Evolutionary conservation across 257 asterid species (phyloP), one percentile per base, ranked within the genome.

Genomic region (Rhazya stricta): DNA sequence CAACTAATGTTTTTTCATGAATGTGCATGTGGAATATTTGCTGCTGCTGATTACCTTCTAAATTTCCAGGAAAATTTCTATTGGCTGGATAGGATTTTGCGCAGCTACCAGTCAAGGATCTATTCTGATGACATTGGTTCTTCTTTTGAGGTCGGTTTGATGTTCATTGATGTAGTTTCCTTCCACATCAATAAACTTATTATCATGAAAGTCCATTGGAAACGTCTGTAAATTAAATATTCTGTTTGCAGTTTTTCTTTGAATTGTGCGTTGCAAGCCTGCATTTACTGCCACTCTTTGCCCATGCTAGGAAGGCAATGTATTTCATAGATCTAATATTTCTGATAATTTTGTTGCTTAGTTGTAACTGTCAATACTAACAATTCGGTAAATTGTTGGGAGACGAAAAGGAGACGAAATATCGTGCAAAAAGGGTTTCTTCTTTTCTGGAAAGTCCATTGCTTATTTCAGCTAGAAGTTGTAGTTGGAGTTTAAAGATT

Each of bases 91-190:
- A 91, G 93, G 80, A 85, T 94, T 79, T 86, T 91, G 81, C 96
- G 94, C 62, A 87, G 97, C 82, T 94, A 91, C 87, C 97, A 94
- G 88, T 91, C 98, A 37, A 86, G 98, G 85, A 83, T 90, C 76
- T 94, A 87, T 84, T 84, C 94, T 79, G 98, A 91, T 71, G 96
- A 91, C 73, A 83, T 91, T 67, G 97, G 94, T 67, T 81, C 84
- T 81, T 80, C 96, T 19, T 94, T 94, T 85, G 78, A 90, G 97
- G 96, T 94, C 62, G 27, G 72, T 73, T 70, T 27, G 23, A 41
- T 30, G 29, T 3, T 34, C 51, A n/a, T 45, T 43, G 30, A 45
- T 43, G 16, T 67, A 32, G 67, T 53, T 62, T 12, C 66, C 23
- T 25, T 27, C 45, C 41, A 23, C 51, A n/a, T 51, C 5, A 50